These are phyloP conservation scores for Oehlia diaphana DNA, from an alignment of 192 early-diverging fungal genomes.

Conservation along the genomic window DNA sequence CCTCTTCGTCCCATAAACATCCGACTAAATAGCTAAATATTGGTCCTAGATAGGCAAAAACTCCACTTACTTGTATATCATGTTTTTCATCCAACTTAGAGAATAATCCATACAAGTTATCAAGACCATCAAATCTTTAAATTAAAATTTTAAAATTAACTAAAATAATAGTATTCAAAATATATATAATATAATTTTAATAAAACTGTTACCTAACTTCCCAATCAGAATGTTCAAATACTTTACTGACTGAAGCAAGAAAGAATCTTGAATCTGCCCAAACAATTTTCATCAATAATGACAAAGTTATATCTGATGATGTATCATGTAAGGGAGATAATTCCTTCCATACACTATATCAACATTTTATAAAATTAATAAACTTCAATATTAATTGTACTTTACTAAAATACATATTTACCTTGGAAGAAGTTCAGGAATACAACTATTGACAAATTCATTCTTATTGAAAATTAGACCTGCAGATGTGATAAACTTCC, in stretches of 20 bases:
- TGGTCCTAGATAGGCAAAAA: slow-evolving; percentile 49
- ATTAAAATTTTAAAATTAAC: neutral
- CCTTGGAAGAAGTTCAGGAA: slow-evolving; percentile 48
- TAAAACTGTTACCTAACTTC: slow-evolving; percentile 41
- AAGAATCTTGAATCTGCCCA: slow-evolving; percentile 40
- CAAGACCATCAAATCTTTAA: slow-evolving; percentile 48
- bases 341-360: slow-evolving; percentile 50
- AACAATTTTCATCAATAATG: slow-evolving; percentile 48
- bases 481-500: slow-evolving; percentile 43
- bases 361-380: neutral
- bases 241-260: slow-evolving; percentile 43
- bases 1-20: slow-evolving; percentile 59
- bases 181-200: neutral
- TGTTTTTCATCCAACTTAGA: slow-evolving; percentile 54
- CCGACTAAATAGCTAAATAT: slow-evolving; percentile 56
- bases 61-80: slow-evolving; percentile 36
- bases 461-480: slow-evolving; percentile 44
- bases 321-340: slow-evolving; percentile 47
- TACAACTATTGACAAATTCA: slow-evolving; percentile 48
- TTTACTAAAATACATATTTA: slow-evolving; percentile 25
- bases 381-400: neutral
- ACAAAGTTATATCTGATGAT: slow-evolving; percentile 41
- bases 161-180: neutral
- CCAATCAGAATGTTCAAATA: slow-evolving; percentile 52
- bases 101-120: slow-evolving; percentile 56